A percentile compares a stretch with the other conserved stretches of the same genome.
Conservation (phyloP, 169 alveolate genomes). For the Plasmodium chabaudi region DNA sequence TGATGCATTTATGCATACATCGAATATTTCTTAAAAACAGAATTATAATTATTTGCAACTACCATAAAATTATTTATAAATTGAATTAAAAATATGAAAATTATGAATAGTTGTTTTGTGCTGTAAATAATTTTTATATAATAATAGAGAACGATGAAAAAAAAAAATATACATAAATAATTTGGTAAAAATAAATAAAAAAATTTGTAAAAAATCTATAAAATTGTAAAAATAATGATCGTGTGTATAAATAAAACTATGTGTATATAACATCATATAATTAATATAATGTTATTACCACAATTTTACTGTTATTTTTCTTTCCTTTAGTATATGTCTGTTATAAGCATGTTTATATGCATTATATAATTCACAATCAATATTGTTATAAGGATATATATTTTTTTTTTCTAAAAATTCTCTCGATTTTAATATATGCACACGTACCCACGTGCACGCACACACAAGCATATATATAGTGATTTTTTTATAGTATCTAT, state of each 20-base stretch:
- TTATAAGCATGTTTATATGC: neutral
- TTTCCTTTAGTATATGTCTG: neutral
- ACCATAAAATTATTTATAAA: slow-evolving; percentile 28
- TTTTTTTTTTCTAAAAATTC: neutral
- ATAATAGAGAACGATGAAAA: slow-evolving; percentile 6
- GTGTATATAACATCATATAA: neutral
- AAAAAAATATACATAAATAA: slow-evolving; percentile 12
- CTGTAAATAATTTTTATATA: slow-evolving; percentile 24
- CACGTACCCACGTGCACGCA: neutral
- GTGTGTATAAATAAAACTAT: neutral
- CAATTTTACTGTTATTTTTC: neutral
- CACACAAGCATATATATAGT: neutral
- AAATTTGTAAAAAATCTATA: neutral
- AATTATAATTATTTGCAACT: too few relatives aligned
- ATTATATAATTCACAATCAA: neutral
- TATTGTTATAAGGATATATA: neutral
- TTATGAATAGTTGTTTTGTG: slow-evolving; percentile 20
- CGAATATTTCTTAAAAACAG: too few relatives aligned
- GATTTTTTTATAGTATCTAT: too few relatives aligned
- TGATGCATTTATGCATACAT: too few relatives aligned
- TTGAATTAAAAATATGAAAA: slow-evolving; percentile 26
- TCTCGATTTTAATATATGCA: neutral
- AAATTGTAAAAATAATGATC: neutral
- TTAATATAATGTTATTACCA: neutral
- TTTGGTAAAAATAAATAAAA: neutral